Base-by-base conservation (phyloP, 2,329 filamentous ascomycete genomes). In the Cryphonectria radicalis region DNA sequence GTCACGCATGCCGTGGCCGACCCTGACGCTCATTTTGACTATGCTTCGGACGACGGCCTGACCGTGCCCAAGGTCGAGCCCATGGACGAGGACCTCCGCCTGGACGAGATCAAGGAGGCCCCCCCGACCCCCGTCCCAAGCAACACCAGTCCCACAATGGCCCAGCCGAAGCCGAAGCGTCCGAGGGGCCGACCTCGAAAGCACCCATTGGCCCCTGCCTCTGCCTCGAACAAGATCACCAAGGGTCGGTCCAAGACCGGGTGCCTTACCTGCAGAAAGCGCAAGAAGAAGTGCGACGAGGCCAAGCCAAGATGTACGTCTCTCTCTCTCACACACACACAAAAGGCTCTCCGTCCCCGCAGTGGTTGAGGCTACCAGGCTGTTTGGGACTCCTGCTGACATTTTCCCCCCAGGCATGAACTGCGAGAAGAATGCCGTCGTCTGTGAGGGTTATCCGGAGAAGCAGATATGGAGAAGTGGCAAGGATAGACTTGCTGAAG, bases 401-500 rank as follows among this genome's bases (percentile, higher is more conserved):
- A 10, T 22, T 7, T 64, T 28, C 37, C 19, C 42, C 10, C 43
- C 68, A 94, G 92, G 93, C 76, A 86, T 93, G 80, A 97, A 97
- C 77, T 97, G 94, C 78, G 92, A 96, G 82, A 97, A 97, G 85
- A 97, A 97, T 79, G 93, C 94, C 11, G 93, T 97, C 17, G 89
- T 95, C 17, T 97, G 94, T 78, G 94, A 97, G 81, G 94, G 94
- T 17, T 97, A 97, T 78, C 93, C 93, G 66, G 92, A 93, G 73
- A 94, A 94, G 79, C 92, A 93, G 71, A 88, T 94, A 67, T 97
- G 94, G 94, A 93, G 91, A 80, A 95, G 93, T 77, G 93, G 94
- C 40, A 93, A 89, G 78, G 92, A 95, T 80, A 91, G 87, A 78
- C 87, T 89, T 46, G 90, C 92, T 83, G 90, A 93, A 82, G 88